phyloP scores from a whole-genome alignment of 2,329 filamentous ascomycete genomes.

The Cladophialophora bantiana region DNA sequence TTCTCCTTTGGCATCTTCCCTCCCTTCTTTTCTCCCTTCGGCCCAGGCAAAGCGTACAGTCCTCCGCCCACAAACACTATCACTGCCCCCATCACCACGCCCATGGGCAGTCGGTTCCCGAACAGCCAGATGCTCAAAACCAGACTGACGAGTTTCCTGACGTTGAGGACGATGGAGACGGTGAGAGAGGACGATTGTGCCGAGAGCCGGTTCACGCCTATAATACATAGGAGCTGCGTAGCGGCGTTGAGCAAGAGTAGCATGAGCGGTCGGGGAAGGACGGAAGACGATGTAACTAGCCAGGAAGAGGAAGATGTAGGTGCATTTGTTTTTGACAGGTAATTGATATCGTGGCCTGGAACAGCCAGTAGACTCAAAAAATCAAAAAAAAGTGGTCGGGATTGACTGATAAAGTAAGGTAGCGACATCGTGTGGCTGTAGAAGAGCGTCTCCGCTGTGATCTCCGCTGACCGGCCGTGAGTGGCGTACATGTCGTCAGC shows the following conservation, averaged over 20 bases:
- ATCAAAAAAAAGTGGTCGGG: conserved; percentile 44
- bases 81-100: conserved; percentile 80
- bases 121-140: conserved; percentile 93
- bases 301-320: conserved; percentile 41
- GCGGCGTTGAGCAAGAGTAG: conserved; percentile 65
- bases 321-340: conserved; percentile 33
- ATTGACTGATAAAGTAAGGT: conserved; percentile 54
- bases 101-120: conserved; percentile 77
- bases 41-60: conserved; percentile 68
- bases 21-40: conserved; percentile 1
- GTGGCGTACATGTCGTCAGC: conserved; percentile 86
- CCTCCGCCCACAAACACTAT: conserved; percentile 92
- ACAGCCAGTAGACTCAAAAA: conserved; percentile 47
- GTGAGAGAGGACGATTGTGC: conserved; percentile 89
- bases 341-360: conserved; percentile 36
- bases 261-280: conserved; percentile 45
- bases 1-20: not conserved
- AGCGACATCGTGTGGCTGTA: conserved; percentile 72
- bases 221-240: conserved; percentile 94
- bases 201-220: conserved; percentile 92
- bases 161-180: conserved; percentile 94
- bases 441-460: conserved; percentile 93
- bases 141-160: conserved; percentile 90
- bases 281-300: conserved; percentile 8
- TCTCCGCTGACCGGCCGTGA: conserved; percentile 73